Evolutionary conservation across 306 rosid genomes (phyloP).

Genomic region (Rubus idaeus): DNA sequence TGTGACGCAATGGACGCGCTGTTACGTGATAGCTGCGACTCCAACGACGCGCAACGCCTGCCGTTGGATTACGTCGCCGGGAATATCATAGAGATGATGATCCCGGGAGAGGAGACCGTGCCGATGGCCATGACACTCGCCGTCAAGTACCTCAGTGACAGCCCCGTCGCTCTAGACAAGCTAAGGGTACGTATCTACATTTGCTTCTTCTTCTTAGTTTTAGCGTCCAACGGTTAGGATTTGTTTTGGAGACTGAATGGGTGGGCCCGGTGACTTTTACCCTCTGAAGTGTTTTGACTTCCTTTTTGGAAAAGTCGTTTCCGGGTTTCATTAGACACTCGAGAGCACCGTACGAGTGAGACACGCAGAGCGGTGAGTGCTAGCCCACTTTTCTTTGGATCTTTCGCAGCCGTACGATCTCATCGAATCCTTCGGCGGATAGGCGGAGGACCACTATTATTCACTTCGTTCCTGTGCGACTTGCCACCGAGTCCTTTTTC

Average conservation of each 20-base stretch:
- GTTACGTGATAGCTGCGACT: conserved; percentile 47
- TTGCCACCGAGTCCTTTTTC: conserved; percentile 16
- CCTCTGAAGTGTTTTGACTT: conserved; percentile 30
- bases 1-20: conserved; percentile 72
- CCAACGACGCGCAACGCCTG: conserved; percentile 27
- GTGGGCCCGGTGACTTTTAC: conserved; percentile 3
- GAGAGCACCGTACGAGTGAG: conserved; percentile 28
- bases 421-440: conserved; percentile 31
- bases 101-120: conserved; percentile 91
- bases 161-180: conserved; percentile 52
- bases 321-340: conserved; percentile 15
- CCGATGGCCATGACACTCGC: conserved; percentile 81
- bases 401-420: conserved; percentile 40
- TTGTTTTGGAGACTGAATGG: background rate
- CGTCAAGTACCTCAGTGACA: conserved; percentile 60
- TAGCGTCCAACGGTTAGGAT: conserved; percentile 27
- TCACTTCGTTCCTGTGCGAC: conserved; percentile 24
- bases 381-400: conserved; percentile 27
- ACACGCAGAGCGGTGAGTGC: conserved; percentile 6
- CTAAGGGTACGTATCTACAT: conserved; percentile 44
- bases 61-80: conserved; percentile 62
- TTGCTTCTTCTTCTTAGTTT: background rate
- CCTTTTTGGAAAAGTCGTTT: background rate
- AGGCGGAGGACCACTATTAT: conserved; percentile 36
- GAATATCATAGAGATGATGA: conserved; percentile 77